Conservation (phyloP, 495 filamentous ascomycete genomes). For the Lindgomyces ingoldianus region DNA sequence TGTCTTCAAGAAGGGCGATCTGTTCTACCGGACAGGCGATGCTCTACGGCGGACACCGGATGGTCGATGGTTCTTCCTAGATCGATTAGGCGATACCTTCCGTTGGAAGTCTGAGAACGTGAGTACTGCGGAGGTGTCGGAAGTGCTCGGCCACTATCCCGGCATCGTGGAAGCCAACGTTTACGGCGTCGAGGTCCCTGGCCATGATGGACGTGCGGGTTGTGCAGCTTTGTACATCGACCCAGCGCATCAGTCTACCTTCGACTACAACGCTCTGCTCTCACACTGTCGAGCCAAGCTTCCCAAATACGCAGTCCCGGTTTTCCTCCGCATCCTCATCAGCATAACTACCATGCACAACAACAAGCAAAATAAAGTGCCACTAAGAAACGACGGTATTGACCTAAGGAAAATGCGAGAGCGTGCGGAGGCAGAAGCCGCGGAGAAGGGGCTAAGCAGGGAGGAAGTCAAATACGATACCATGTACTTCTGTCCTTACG, state of each 20-base stretch:
- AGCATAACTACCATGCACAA: conserved; percentile 70
- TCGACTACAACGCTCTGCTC: conserved; percentile 41
- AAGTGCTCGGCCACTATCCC: conserved; percentile 65
- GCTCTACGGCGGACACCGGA: conserved; percentile 64
- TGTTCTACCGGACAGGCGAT: conserved; percentile 76
- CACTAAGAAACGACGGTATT: conserved; percentile 69
- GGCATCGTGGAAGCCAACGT: conserved; percentile 75
- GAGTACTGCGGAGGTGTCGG: conserved; percentile 73
- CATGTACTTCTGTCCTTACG: conserved; percentile 27
- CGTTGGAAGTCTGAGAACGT: conserved; percentile 87
- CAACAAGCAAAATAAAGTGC: conserved; percentile 82
- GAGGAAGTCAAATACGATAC: conserved; percentile 29
- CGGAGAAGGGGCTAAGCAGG: conserved; percentile 24
- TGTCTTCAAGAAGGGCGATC: conserved; percentile 72
- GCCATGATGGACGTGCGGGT: conserved; percentile 47
- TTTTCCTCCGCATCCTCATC: conserved; percentile 67
- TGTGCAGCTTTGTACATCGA: conserved; percentile 47
- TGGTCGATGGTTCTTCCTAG: conserved; percentile 77
- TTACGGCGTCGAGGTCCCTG: conserved; percentile 71
- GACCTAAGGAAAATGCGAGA: conserved; percentile 50
- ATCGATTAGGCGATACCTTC: conserved; percentile 76
- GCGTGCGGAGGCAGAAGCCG: conserved; percentile 26
- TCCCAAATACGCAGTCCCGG: conserved; percentile 73
- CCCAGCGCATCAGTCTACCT: conserved; percentile 29
- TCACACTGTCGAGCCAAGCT: conserved; percentile 56